Conservation (phyloP, 2,329 filamentous ascomycete genomes). For the Chaetomium globosum region DNA sequence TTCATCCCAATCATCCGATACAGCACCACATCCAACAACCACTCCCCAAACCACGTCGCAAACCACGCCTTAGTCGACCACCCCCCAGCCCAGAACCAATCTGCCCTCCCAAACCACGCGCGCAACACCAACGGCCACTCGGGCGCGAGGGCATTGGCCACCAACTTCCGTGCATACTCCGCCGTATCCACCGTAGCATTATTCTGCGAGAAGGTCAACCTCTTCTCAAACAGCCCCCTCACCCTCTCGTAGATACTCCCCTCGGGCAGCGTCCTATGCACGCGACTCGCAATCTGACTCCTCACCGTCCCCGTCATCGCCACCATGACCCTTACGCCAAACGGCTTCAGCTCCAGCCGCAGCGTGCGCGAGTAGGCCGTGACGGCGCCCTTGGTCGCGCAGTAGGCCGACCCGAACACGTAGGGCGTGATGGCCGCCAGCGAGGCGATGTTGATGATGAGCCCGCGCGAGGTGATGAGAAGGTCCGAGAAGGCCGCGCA, state of each 20-base stretch:
- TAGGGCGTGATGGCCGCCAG: conserved; percentile 55
- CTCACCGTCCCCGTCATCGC: conserved; percentile 58
- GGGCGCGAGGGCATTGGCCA: conserved; percentile 46
- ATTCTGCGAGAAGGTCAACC: conserved; percentile 54
- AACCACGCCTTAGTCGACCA: conserved; percentile 40
- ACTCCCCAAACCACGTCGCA: conserved; percentile 43
- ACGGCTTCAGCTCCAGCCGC: conserved; percentile 56
- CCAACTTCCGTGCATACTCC: conserved; percentile 50
- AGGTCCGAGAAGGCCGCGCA: conserved; percentile 53
- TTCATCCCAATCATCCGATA: conserved; percentile 42
- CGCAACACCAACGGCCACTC: conserved; percentile 43
- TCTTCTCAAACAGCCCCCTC: conserved; percentile 50
- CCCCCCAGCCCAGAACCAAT: conserved; percentile 50
- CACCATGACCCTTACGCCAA: conserved; percentile 60
- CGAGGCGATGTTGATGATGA: conserved; percentile 60
- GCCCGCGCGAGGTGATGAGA: conserved; percentile 53
- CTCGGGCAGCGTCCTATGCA: conserved; percentile 47
- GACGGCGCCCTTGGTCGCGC: conserved; percentile 59
- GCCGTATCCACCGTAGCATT: conserved; percentile 50
- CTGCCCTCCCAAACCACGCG: conserved; percentile 46
- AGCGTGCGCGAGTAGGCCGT: conserved; percentile 57
- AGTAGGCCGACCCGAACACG: conserved; percentile 57
- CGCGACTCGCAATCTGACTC: conserved; percentile 52
- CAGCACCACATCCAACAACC: conserved; percentile 42
- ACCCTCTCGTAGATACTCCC: conserved; percentile 53